Percentiles rank a stretch among this genome's conserved stretches.
Conservation (phyloP, 441 rosid species). For the Jatropha podagrica region DNA sequence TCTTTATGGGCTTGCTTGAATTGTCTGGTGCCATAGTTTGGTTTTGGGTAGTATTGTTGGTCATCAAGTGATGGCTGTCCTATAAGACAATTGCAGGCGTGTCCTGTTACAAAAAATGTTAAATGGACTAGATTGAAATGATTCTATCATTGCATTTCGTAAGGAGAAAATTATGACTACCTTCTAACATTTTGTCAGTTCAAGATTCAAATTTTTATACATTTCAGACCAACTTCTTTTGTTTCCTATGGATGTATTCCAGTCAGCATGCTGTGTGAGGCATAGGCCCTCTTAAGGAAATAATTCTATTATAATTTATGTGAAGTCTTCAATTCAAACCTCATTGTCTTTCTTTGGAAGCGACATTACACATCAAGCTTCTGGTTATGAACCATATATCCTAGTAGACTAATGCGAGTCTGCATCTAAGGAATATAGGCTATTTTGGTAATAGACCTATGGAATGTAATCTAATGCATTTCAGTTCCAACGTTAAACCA, state of each 20-base stretch:
- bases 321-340: neutral
- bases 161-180: neutral
- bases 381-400: neutral
- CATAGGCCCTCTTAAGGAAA: neutral
- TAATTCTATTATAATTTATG: neutral
- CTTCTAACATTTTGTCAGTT: neutral
- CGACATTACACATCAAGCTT: neutral
- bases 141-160: conserved; percentile 10
- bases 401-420: conserved; percentile 7
- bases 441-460: too few species aligned
- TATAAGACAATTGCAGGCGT: conserved; percentile 54
- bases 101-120: conserved; percentile 37
- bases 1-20: conserved; percentile 46
- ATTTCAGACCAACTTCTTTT: neutral
- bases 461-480: too few species aligned
- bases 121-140: conserved; percentile 16
- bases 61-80: conserved; percentile 62
- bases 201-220: neutral
- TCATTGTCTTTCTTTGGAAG: neutral
- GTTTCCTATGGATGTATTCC: neutral
- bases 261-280: neutral
- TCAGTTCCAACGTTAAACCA: too few species aligned
- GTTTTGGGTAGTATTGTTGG: conserved; percentile 50
- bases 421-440: conserved; percentile 6
- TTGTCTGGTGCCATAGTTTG: conserved; percentile 39